A percentile compares a stretch with the other conserved stretches of the same genome.
phyloP scores from a whole-genome alignment of 2,329 filamentous ascomycete species.

The Purpureocillium lavendulum region DNA sequence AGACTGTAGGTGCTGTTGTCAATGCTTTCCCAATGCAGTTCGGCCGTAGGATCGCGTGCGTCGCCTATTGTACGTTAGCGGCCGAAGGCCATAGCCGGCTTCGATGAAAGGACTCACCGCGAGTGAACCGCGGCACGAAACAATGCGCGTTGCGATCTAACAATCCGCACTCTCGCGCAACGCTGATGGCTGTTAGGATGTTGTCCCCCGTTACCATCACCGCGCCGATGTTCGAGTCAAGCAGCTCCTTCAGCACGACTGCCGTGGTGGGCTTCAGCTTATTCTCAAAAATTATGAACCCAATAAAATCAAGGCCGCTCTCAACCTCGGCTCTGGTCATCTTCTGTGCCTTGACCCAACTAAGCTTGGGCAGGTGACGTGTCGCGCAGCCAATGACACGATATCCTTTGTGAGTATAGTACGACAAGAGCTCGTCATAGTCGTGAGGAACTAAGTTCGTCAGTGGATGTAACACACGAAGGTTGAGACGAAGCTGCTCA shows the following conservation, averaged over 20 bases:
- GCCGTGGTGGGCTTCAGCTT: slow-evolving; percentile 88
- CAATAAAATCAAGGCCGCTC: slow-evolving; percentile 74
- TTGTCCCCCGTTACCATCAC: slow-evolving; percentile 99
- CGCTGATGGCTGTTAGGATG: slow-evolving; percentile 91
- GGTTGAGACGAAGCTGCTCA: slow-evolving; percentile 35
- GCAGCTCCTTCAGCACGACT: slow-evolving; percentile 72
- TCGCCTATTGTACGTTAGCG: slow-evolving; percentile 41
- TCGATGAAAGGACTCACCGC: slow-evolving; percentile 41
- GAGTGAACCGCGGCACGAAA: slow-evolving; percentile 81
- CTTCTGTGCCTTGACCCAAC: slow-evolving; percentile 91
- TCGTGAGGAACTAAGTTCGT: slow-evolving; percentile 59
- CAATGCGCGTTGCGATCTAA: slow-evolving; percentile 77
- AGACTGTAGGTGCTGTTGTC: slow-evolving; percentile 73
- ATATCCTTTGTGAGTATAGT: slow-evolving; percentile 93
- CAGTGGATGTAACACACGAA: slow-evolving; percentile 3
- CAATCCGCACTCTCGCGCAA: slow-evolving; percentile 81
- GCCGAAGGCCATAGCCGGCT: not conserved
- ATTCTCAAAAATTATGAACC: slow-evolving; percentile 98
- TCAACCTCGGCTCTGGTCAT: slow-evolving; percentile 85
- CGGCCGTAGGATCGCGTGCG: slow-evolving; percentile 62
- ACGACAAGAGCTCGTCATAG: slow-evolving; percentile 80
- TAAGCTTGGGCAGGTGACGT: slow-evolving; percentile 78
- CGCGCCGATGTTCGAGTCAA: slow-evolving; percentile 73
- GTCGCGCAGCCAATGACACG: slow-evolving; percentile 93
- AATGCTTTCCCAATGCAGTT: slow-evolving; percentile 87